Conservation (phyloP, 2,329 filamentous ascomycete genomes). For the Botrytis porri region DNA sequence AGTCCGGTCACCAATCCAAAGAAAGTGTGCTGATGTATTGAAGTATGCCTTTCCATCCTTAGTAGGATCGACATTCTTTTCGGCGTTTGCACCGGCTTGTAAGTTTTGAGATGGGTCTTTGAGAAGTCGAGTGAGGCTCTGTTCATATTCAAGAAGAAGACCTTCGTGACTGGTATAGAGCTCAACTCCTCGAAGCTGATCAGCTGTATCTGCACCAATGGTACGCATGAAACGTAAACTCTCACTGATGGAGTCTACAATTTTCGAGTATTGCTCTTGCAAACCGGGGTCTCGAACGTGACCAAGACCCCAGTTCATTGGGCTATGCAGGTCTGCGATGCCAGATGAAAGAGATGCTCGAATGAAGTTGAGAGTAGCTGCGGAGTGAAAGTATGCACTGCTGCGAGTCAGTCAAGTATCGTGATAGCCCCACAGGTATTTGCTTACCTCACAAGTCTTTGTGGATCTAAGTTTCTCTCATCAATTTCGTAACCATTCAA, state of each 20-base stretch:
- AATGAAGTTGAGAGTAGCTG: slow-evolving; percentile 91
- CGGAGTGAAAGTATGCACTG: slow-evolving; percentile 91
- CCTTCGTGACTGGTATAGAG: slow-evolving; percentile 96
- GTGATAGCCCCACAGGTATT: not conserved
- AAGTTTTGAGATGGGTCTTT: slow-evolving; percentile 52
- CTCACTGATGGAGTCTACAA: slow-evolving; percentile 83
- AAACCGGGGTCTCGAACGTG: slow-evolving; percentile 82
- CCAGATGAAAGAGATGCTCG: slow-evolving; percentile 80
- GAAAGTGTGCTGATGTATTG: slow-evolving; percentile 92
- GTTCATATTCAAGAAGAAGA: slow-evolving; percentile 89
- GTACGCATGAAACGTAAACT: slow-evolving; percentile 92
- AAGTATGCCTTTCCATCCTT: slow-evolving; percentile 62
- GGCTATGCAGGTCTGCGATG: slow-evolving; percentile 89
- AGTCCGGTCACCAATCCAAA: slow-evolving; percentile 98
- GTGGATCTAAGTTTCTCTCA: slow-evolving; percentile 78
- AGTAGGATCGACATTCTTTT: slow-evolving; percentile 11
- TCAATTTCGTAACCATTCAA: slow-evolving; percentile 80
- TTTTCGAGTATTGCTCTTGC: slow-evolving; percentile 80
- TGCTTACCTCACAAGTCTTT: slow-evolving; percentile 67
- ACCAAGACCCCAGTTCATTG: slow-evolving; percentile 90
- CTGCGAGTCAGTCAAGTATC: slow-evolving; percentile 14
- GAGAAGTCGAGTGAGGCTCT: slow-evolving; percentile 75
- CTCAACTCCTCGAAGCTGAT: slow-evolving; percentile 86
- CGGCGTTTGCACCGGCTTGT: not conserved
- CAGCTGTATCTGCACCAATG: slow-evolving; percentile 81